These are phyloP conservation scores for Vicia faba DNA, from an alignment of 306 rosid genomes.

Conservation along the genomic window DNA sequence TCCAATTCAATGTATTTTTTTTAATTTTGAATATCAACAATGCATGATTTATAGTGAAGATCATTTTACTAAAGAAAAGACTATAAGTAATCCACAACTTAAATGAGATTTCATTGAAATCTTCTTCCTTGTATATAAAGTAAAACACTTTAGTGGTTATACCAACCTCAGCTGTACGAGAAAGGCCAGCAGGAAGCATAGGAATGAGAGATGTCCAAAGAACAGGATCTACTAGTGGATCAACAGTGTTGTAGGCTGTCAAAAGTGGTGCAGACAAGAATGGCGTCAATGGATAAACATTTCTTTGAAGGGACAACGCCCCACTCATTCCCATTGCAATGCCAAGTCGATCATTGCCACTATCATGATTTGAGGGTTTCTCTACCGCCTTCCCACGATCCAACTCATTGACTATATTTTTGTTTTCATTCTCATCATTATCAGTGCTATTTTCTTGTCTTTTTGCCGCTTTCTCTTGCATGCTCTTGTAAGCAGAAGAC, in stretches of 20 bases:
- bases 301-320: slow-evolving; percentile 81
- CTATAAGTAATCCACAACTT: not conserved
- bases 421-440: slow-evolving; percentile 83
- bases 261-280: slow-evolving; percentile 85
- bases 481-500: slow-evolving; percentile 87
- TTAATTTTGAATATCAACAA: not conserved
- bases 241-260: slow-evolving; percentile 73
- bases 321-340: slow-evolving; percentile 72
- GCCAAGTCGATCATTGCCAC: slow-evolving; percentile 53
- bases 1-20: slow-evolving; percentile 3
- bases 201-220: slow-evolving; percentile 91
- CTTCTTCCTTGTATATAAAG: slow-evolving; percentile 23
- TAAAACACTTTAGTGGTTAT: slow-evolving; percentile 19
- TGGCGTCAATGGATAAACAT: slow-evolving; percentile 67
- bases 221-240: slow-evolving; percentile 82
- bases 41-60: slow-evolving; percentile 6
- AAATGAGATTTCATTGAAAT: slow-evolving; percentile 16
- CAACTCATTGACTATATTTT: slow-evolving; percentile 64
- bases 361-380: slow-evolving; percentile 65
- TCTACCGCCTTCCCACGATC: slow-evolving; percentile 84
- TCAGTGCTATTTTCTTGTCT: slow-evolving; percentile 63
- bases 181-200: slow-evolving; percentile 66
- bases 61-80: not conserved
- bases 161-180: slow-evolving; percentile 85
- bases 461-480: slow-evolving; percentile 81